phyloP scores from a whole-genome alignment of 2,329 filamentous ascomycete species.

The Colletotrichum graminicola region DNA sequence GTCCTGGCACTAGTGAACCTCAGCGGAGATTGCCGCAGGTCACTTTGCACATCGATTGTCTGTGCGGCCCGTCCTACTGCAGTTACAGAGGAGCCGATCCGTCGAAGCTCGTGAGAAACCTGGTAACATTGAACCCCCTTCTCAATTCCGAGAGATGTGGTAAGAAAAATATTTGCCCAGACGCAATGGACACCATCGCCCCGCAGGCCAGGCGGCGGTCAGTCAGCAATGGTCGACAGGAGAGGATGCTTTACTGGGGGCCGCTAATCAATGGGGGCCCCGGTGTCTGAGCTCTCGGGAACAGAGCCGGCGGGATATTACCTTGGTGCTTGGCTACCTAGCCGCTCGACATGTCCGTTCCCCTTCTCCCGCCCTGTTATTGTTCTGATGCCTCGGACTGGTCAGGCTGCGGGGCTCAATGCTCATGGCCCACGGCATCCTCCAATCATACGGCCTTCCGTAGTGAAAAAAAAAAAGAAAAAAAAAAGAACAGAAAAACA shows the following conservation, averaged over 20 bases:
- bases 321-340: constrained; percentile 8
- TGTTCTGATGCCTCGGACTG: constrained; percentile 19
- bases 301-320: constrained; percentile 39
- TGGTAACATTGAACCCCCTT: constrained; percentile 32
- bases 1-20: constrained; percentile 24
- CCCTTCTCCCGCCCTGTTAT: background rate
- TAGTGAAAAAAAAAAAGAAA: background rate
- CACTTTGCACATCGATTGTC: constrained; percentile 30
- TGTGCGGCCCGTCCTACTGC: constrained; percentile 31
- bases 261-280: constrained; percentile 28
- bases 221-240: background rate
- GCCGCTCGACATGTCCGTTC: background rate
- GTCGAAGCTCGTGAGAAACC: constrained; percentile 30
- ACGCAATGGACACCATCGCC: background rate
- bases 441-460: constrained; percentile 9
- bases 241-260: constrained; percentile 13
- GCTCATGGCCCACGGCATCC: background rate
- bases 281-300: constrained; percentile 38
- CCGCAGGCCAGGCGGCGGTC: constrained; percentile 24
- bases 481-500: no score
- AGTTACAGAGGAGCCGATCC: constrained; percentile 27
- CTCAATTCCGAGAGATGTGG: background rate
- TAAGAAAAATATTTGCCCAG: constrained; percentile 1
- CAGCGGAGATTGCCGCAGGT: constrained; percentile 39
- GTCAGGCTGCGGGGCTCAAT: constrained; percentile 20